Evolutionary conservation across 345 rosid genomes (phyloP).

Genomic region (Hypericum perforatum): DNA sequence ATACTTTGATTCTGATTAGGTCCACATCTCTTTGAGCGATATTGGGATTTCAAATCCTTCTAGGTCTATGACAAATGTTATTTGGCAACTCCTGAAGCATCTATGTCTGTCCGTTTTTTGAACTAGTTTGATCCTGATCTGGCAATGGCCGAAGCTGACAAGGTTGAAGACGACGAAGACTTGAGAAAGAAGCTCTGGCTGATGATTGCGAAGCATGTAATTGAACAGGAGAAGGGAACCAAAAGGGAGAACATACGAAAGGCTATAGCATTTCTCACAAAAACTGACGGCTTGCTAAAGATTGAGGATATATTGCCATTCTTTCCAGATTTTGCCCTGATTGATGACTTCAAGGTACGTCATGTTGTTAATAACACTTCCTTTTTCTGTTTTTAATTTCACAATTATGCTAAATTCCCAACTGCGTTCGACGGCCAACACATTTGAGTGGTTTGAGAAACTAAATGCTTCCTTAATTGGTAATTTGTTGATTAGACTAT

Average conservation of each 20-base stretch:
- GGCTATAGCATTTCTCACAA: constrained; percentile 96
- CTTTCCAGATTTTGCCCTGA: constrained; percentile 97
- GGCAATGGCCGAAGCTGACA: constrained; percentile 99
- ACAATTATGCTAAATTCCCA: not conserved
- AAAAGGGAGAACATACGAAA: constrained; percentile 95
- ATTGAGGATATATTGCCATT: constrained; percentile 97
- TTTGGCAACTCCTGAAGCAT: not conserved
- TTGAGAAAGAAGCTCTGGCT: constrained; percentile 97
- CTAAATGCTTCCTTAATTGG: no score
- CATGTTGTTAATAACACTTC: no score
- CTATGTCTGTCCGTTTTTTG: constrained; percentile 2
- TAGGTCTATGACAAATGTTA: not conserved
- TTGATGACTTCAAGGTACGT: constrained; percentile 92
- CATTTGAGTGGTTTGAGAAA: no score
- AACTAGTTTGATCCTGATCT: constrained; percentile 92
- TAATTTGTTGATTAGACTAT: no score
- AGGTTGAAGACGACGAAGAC: constrained; percentile 99
- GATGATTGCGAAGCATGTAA: constrained; percentile 95
- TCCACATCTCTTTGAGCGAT: no score
- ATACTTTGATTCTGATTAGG: no score
- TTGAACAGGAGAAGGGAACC: constrained; percentile 89
- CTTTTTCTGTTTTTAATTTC: not conserved
- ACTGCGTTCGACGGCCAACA: not conserved
- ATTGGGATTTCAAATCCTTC: no score
- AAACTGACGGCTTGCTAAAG: constrained; percentile 94